Base-by-base conservation (phyloP, 2,329 filamentous ascomycete species). In the Nothopassalora personata region DNA sequence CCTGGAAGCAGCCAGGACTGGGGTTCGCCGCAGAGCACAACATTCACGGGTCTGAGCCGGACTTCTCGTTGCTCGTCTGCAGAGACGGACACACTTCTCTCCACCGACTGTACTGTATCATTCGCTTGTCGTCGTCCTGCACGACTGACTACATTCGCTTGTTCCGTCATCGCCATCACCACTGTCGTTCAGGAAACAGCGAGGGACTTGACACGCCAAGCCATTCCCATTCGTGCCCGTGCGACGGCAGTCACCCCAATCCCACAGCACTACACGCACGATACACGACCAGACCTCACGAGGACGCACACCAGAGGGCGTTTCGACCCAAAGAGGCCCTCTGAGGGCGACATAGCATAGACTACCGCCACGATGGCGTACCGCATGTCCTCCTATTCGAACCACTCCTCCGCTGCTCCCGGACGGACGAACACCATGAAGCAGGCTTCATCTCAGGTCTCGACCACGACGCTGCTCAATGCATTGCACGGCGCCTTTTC, bases 391-490 rank as follows among this genome's bases (percentile, higher is more conserved):
- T 78, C 82, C 56, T 86, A 83, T 70, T 87, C 84, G 49, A 83
- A 75, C 60, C 73, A 88, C 64, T 85, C 86, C 50, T 77, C 83
- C 60, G 80, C 79, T 64, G 75, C 56, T n/a, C 61, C 54, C 18
- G 80, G 80, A 58, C 75, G 80, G 23, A 79, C 82, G 34, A 85
- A 85, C 56, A 72, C 70, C 5, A 69, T 71, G 69, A 69, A 71
- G 56, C 59, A 64, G 58, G 86, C 87, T 69, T 82, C 89, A 9
- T 79, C 87, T 49, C 91, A 96, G 72, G 87, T 97, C 56, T 96
- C 93, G 6, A 96, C 93, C 1, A 96, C 92, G 1, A 96, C 91
- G 0, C 83, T 97, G 50, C 83, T 99, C 57, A 97, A 97, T 76
- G 85, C 90, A 57, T 83, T 97, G 49, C 94, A 99, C 77, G 91